Evolutionary conservation across 495 filamentous ascomycete species (phyloP), one percentile per base, ranked within the genome.

Genomic region (Bathelium albidoporum): DNA sequence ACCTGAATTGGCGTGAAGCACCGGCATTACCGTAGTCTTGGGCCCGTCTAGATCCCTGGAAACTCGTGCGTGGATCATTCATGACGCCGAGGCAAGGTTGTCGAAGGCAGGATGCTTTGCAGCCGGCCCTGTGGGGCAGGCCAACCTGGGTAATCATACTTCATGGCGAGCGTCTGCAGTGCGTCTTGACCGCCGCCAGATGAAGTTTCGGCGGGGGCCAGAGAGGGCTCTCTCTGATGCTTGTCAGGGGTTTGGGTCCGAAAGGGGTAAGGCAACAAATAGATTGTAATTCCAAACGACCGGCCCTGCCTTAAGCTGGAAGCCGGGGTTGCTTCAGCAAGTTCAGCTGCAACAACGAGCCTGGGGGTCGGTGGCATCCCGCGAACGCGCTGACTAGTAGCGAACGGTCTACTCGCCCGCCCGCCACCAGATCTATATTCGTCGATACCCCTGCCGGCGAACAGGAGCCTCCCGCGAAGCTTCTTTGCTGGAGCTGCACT

Each of bases 391-490:
- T n/a, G n/a, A n/a, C 24, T 55, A 55, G 49, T 16, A 55, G 24
- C 24, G 24, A 55, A 55, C 5, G 7, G 49, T 55, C 24, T 55
- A 7, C 24, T 26, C 49, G 22, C 5, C 49, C 22, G 26, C 20
- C 49, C 12, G 49, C 49, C 49, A 55, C 22, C n/a, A 55, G 49
- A 55, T 55, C 49, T 55, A 55, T 55, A 55, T 55, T 55, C 22
- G 49, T 3, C 16, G 5, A 28, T 24, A 55, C 49, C 49, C 49
- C 5, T 26, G 49, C 49, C 49, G 29, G 16, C 20, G 22, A 11
- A 0, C 20, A 28, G 29, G 7, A 55, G 24, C 49, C 49, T 26
- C 49, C 49, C 49, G 49, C 49, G 12, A 11, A 55, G 20, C 11
- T 49, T n/a, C 3, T n/a, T n/a, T n/a, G n/a, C n/a, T n/a, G n/a